These are phyloP conservation scores for Boeremia exigua DNA, from an alignment of 2,329 filamentous ascomycete genomes.

Conservation along the genomic window DNA sequence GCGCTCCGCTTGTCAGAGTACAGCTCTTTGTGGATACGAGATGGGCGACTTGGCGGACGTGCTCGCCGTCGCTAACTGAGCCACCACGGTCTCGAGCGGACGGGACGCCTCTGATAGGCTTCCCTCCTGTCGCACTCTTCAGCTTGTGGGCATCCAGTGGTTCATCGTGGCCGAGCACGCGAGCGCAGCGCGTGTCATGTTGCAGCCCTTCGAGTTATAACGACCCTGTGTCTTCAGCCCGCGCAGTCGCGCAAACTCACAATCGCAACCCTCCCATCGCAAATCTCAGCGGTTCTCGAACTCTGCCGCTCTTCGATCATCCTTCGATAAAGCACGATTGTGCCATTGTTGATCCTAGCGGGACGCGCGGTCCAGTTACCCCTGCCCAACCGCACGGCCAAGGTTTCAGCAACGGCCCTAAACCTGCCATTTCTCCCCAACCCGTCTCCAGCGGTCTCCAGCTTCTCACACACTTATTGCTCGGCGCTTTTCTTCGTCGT, in stretches of 20 bases:
- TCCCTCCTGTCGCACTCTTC: constrained; percentile 27
- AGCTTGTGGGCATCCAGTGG: constrained; percentile 25
- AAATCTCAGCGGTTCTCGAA: constrained; percentile 28
- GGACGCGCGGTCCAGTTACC: constrained; percentile 31
- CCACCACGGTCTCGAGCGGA: constrained; percentile 21
- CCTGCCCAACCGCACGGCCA: constrained; percentile 29
- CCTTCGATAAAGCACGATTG: constrained; percentile 21
- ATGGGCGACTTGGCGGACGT: constrained; percentile 10
- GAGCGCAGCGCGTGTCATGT: constrained; percentile 16
- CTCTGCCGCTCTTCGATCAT: constrained; percentile 23
- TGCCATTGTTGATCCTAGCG: constrained; percentile 24
- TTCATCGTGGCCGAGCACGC: constrained; percentile 23
- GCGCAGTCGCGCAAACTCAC: not conserved
- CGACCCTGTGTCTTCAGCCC: constrained; percentile 1
- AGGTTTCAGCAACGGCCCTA: constrained; percentile 38
- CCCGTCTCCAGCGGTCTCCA: constrained; percentile 23
- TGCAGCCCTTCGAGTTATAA: constrained; percentile 8
- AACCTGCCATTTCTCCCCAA: constrained; percentile 32
- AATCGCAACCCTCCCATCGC: not conserved
- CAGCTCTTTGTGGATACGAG: constrained; percentile 10
- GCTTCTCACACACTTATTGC: constrained; percentile 24
- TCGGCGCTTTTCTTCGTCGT: constrained; percentile 29
- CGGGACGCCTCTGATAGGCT: constrained; percentile 22
- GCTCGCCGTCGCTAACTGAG: constrained; percentile 9
- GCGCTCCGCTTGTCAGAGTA: not conserved